Percentiles rank a stretch among this genome's conserved stretches.
Evolutionary conservation across 1,284 basidiomycete species (phyloP).

Genomic region (Ceratobasidium sp.): DNA sequence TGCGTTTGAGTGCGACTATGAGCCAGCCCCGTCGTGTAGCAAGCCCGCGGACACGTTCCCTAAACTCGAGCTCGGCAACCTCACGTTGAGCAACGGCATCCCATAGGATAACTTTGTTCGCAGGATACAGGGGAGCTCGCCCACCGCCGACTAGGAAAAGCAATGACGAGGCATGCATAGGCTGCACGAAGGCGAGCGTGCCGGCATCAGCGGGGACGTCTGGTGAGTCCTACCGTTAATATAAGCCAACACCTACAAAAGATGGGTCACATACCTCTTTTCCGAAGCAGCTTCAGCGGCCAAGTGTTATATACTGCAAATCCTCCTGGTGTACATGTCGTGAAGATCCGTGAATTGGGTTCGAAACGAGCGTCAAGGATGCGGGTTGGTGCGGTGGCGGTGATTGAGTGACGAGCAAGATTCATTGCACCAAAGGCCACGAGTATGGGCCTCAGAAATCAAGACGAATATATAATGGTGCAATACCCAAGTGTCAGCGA

Average conservation of each 20-base stretch:
- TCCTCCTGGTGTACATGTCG: conserved; percentile 81
- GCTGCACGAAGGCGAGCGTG: conserved; percentile 79
- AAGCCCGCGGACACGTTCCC: conserved; percentile 84
- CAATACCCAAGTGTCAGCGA: neutral
- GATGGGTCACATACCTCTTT: conserved; percentile 68
- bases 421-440: conserved; percentile 69
- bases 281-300: conserved; percentile 81
- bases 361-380: conserved; percentile 83
- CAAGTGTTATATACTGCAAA: conserved; percentile 87
- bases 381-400: conserved; percentile 78
- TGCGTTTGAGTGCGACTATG: conserved; percentile 80
- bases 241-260: neutral
- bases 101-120: conserved; percentile 94
- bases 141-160: conserved; percentile 92
- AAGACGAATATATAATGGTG: neutral
- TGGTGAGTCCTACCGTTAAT: neutral
- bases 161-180: conserved; percentile 84
- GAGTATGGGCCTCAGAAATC: neutral
- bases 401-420: conserved; percentile 86
- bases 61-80: conserved; percentile 91
- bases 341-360: conserved; percentile 81
- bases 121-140: conserved; percentile 88
- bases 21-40: conserved; percentile 84
- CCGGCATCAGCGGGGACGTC: conserved; percentile 56
- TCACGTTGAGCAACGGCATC: conserved; percentile 79